Evolutionary conservation across 108 stramenopile genomes (phyloP), one percentile per base, ranked within the genome.

Genomic region (Cyclotella choctawhatcheeana): DNA sequence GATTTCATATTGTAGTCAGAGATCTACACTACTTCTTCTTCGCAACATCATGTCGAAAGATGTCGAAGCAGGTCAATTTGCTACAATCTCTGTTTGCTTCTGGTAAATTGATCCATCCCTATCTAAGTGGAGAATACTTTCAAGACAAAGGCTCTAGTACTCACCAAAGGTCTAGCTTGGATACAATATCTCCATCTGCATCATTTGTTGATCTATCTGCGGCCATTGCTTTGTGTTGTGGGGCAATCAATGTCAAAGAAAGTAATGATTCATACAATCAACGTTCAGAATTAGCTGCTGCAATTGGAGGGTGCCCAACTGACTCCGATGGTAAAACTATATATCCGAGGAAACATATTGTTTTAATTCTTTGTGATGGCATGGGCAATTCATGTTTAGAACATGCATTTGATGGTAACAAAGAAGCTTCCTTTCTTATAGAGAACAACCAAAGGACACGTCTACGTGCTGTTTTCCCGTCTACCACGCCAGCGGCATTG

Each of bases 311-410:
- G 13, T 1, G n/a, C n/a, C 8, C 24, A 5, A 35, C 21, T 2
- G 43, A 26, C 21, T 4, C n/a, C 10, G 14, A 30, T 26, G 43
- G 55, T 24, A 44, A 17, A 33, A 26, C 16, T 1, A 6, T n/a
- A 1, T 65, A 54, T 33, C 10, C 5, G 1, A 17, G 74, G 25
- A 58, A 44, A n/a, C 76, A 77, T 40, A 64, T 77, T 30, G 35
- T 77, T 5, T 53, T 77, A 2, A 71, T 77, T 22, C 43, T 77
- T 16, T 77, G 76, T 27, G 76, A 77, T 71, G 76, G 69, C 26
- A 77, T 77, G 76, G 76, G 76, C 8, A 77, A 70, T 30, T 68
- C 66, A 1, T 17, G 50, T 10, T 25, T 74, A 29, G 27, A 68
- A 24, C 48, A 59, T 27, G 27, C 69, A 37, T 44, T 70, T 6